Percentiles rank a stretch among this genome's conserved stretches.
Evolutionary conservation across 495 filamentous ascomycete genomes (phyloP).

Genomic region (Aspergillus baeticus): DNA sequence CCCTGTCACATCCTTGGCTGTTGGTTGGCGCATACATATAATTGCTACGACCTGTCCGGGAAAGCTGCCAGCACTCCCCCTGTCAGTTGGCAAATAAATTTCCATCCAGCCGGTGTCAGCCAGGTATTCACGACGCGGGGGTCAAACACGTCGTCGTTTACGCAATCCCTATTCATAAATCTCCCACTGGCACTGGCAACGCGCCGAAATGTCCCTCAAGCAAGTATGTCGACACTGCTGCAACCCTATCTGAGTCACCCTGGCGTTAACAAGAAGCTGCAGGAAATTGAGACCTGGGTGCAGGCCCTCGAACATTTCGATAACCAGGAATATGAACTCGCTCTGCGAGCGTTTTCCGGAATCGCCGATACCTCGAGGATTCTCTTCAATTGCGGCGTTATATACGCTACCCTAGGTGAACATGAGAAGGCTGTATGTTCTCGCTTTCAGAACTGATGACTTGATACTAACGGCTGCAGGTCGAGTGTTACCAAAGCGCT

Average conservation of each 20-base stretch:
- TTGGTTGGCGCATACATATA: conserved; percentile 19
- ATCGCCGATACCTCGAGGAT: conserved; percentile 98
- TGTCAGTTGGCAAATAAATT: conserved; percentile 13
- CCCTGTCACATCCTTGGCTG: conserved; percentile 12
- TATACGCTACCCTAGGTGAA: conserved; percentile 95
- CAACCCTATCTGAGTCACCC: not conserved
- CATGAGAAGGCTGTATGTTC: conserved; percentile 90
- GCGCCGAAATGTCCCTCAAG: conserved; percentile 62
- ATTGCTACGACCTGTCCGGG: conserved; percentile 5
- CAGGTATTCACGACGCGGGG: conserved; percentile 10
- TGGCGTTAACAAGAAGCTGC: conserved; percentile 24
- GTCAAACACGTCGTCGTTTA: conserved; percentile 5
- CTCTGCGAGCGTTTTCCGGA: conserved; percentile 74
- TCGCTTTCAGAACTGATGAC: not conserved
- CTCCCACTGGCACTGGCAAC: conserved; percentile 9
- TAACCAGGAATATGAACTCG: conserved; percentile 90
- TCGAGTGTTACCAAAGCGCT: conserved; percentile 91
- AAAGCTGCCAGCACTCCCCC: not conserved
- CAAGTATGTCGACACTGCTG: conserved; percentile 51
- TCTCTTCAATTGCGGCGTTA: conserved; percentile 97
- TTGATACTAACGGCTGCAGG: conserved; percentile 47
- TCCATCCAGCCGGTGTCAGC: conserved; percentile 9
- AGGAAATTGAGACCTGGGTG: conserved; percentile 99
- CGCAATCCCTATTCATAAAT: conserved; percentile 11
- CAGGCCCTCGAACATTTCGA: conserved; percentile 89